These are phyloP conservation scores for Exophiala dermatitidis DNA, from an alignment of 2,329 filamentous ascomycete genomes.

Conservation along the genomic window DNA sequence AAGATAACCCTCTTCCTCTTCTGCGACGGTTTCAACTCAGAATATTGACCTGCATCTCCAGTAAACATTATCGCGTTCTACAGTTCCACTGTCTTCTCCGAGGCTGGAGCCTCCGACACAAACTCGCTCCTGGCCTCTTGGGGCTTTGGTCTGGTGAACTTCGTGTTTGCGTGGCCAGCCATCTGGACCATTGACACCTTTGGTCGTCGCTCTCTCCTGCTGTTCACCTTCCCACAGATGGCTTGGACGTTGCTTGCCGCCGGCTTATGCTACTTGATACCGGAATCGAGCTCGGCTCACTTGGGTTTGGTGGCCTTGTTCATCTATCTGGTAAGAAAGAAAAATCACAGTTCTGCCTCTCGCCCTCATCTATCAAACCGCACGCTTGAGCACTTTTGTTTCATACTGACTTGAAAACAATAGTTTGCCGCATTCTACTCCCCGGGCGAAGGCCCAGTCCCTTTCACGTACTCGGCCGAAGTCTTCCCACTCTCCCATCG, in stretches of 20 bases:
- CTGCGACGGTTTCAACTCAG: background rate
- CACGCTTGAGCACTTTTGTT: background rate
- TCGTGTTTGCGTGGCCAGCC: conserved; percentile 26
- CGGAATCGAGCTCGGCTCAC: conserved; percentile 37
- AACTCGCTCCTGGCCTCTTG: conserved; percentile 25
- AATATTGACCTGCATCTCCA: conserved; percentile 31
- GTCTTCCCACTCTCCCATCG: conserved; percentile 44
- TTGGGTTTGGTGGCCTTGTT: conserved; percentile 53
- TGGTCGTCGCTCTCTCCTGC: conserved; percentile 54
- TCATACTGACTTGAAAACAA: background rate
- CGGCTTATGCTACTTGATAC: conserved; percentile 53
- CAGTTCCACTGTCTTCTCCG: conserved; percentile 40
- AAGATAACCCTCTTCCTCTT: conserved; percentile 3
- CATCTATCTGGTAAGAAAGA: conserved; percentile 45
- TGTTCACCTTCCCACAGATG: conserved; percentile 63
- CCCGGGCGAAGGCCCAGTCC: conserved; percentile 45
- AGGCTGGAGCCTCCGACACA: conserved; percentile 21
- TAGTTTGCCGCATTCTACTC: conserved; percentile 57
- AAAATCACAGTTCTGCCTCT: background rate
- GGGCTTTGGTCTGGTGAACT: conserved; percentile 26
- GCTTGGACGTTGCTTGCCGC: conserved; percentile 59
- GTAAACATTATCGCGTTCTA: conserved; percentile 63
- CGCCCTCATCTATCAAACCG: too few species aligned
- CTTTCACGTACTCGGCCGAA: conserved; percentile 37
- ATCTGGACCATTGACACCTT: conserved; percentile 58